Percentiles rank a stretch among this genome's conserved stretches.
Conservation (phyloP, 768 basidiomycete species). For the Heimioporus sp. region DNA sequence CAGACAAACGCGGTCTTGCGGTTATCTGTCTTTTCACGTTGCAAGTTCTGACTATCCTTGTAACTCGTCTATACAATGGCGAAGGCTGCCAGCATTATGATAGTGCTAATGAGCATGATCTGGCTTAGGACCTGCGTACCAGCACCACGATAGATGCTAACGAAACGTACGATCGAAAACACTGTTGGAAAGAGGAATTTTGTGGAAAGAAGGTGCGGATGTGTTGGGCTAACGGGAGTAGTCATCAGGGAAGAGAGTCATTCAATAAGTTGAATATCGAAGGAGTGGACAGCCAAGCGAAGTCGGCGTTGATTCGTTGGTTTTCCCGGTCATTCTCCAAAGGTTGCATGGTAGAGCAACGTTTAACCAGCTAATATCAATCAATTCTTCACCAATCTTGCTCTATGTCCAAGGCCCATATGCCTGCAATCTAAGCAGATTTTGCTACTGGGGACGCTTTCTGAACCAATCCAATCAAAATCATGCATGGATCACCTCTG, state of each 20-base stretch:
- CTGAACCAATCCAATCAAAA: too few species aligned
- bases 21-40: too few species aligned
- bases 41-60: too few species aligned
- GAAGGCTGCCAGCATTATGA: conserved; percentile 8
- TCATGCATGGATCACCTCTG: too few species aligned
- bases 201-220: conserved; percentile 20
- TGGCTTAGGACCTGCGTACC: not conserved
- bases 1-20: too few species aligned
- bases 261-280: not conserved
- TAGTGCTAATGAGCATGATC: conserved; percentile 2
- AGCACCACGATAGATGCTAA: conserved; percentile 1
- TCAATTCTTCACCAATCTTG: too few species aligned
- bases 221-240: conserved; percentile 3
- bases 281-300: not conserved
- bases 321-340: conserved; percentile 4
- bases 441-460: too few species aligned
- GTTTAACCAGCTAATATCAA: not conserved
- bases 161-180: conserved; percentile 12
- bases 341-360: not conserved
- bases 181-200: conserved; percentile 26
- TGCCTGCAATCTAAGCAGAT: too few species aligned
- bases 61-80: conserved; percentile 8
- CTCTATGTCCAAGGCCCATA: too few species aligned
- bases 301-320: not conserved
- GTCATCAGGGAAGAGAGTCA: not conserved